phyloP scores from a whole-genome alignment of 2,329 filamentous ascomycete genomes.

The Claviceps capensis region DNA sequence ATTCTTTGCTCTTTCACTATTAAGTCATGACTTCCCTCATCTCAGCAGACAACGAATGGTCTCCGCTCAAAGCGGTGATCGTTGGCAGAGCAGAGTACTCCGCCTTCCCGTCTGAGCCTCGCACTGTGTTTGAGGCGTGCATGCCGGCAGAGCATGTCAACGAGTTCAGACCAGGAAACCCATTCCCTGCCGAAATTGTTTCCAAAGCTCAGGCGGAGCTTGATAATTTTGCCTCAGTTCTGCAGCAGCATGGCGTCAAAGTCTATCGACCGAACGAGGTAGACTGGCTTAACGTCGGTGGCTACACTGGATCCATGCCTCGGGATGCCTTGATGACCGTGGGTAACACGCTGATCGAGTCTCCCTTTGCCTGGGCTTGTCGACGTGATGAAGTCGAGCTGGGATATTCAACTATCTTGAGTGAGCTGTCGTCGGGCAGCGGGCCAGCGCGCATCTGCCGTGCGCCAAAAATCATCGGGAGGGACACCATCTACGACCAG shows the following conservation, averaged over 20 bases:
- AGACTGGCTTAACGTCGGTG: conserved; percentile 13
- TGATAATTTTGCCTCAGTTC: conserved; percentile 12
- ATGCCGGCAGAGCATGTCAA: conserved; percentile 7
- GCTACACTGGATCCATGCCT: conserved; percentile 21
- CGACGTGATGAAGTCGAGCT: conserved; percentile 13
- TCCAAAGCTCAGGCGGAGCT: conserved; percentile 12
- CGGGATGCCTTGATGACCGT: conserved; percentile 19
- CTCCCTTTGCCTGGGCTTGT: conserved; percentile 17
- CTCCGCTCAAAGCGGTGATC: conserved; percentile 13
- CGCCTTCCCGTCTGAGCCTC: conserved; percentile 12
- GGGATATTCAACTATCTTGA: conserved; percentile 7
- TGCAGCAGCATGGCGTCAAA: conserved; percentile 11
- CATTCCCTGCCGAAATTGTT: conserved; percentile 12
- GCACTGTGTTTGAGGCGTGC: conserved; percentile 10
- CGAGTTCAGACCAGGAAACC: conserved; percentile 10
- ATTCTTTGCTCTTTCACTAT: not conserved
- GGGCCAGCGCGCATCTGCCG: conserved; percentile 6
- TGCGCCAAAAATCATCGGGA: conserved; percentile 6
- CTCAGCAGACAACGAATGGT: conserved; percentile 14
- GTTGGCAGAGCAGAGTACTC: conserved; percentile 15
- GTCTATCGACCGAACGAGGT: conserved; percentile 13
- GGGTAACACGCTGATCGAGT: conserved; percentile 18
- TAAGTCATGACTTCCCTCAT: conserved; percentile 2
- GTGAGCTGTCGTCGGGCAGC: conserved; percentile 1
- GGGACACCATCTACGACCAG: conserved; percentile 12